phyloP scores from a whole-genome alignment of 257 asterid species.

The Rubia yunnanensis region DNA sequence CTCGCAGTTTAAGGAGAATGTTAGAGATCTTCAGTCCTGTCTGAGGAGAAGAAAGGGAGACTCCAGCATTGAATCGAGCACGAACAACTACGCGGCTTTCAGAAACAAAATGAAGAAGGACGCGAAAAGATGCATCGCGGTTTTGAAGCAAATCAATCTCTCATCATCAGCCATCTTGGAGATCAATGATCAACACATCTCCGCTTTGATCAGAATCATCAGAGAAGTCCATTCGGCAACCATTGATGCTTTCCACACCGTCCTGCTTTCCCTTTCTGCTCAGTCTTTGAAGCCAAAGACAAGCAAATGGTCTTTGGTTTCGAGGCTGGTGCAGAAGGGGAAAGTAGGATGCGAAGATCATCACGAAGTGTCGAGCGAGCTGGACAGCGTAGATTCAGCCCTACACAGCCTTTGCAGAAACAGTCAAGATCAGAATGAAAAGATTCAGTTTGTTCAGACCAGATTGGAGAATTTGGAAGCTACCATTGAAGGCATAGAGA shows the following conservation, averaged over 20 bases:
- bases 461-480: conserved; percentile 20
- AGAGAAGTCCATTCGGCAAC: conserved; percentile 18
- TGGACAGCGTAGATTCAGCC: conserved; percentile 16
- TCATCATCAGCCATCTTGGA: conserved; percentile 11
- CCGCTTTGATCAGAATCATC: conserved; percentile 16
- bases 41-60: conserved; percentile 27
- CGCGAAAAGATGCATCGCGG: conserved; percentile 15
- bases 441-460: conserved; percentile 15
- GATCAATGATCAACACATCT: conserved; percentile 12
- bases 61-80: conserved; percentile 6
- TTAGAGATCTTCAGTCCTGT: conserved; percentile 22
- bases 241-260: conserved; percentile 13
- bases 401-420: conserved; percentile 11
- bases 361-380: conserved; percentile 11
- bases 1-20: conserved; percentile 19
- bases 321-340: conserved; percentile 21
- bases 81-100: conserved; percentile 2
- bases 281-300: conserved; percentile 23
- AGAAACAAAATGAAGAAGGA: conserved; percentile 24
- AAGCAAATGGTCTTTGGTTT: conserved; percentile 33
- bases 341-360: conserved; percentile 17
- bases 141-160: conserved; percentile 18
- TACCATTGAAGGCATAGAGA: conserved; percentile 16
- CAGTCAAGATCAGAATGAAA: conserved; percentile 8
- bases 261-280: conserved; percentile 18